A percentile compares a stretch with the other conserved stretches of the same genome.
Conservation (phyloP, 2,329 filamentous ascomycete genomes). For the Colletotrichum simmondsii region DNA sequence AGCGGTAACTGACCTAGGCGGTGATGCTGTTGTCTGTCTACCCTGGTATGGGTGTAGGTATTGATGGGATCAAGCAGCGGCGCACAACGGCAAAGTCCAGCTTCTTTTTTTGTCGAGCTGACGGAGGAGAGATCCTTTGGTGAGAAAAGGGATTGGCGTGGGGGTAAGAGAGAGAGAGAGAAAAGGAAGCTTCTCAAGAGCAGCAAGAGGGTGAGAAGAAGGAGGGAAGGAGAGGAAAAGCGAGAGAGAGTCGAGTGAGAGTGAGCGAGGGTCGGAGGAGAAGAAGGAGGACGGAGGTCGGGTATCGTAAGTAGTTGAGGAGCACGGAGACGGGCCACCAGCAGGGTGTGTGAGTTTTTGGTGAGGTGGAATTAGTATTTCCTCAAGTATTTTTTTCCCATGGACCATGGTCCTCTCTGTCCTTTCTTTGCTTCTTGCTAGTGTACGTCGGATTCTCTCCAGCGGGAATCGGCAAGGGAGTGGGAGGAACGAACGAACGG, state of each 20-base stretch:
- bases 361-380: background rate
- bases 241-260: conserved; percentile 29
- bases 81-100: conserved; percentile 30
- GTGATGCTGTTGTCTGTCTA: conserved; percentile 3
- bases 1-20: conserved; percentile 28
- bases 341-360: conserved; percentile 10
- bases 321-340: background rate
- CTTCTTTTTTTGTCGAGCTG: conserved; percentile 29
- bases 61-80: conserved; percentile 1
- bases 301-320: conserved; percentile 34
- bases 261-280: conserved; percentile 23
- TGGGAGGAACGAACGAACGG: conserved; percentile 9
- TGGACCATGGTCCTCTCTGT: background rate
- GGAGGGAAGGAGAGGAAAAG: conserved; percentile 6
- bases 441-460: conserved; percentile 5
- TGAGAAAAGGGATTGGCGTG: conserved; percentile 1
- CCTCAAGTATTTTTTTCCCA: background rate
- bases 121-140: conserved; percentile 7
- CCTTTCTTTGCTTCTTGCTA: background rate
- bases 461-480: conserved; percentile 32
- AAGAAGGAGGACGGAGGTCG: conserved; percentile 29
- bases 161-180: background rate
- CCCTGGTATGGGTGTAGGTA: background rate
- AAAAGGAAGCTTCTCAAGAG: background rate
- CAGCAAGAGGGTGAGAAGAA: conserved; percentile 17